phyloP scores from a whole-genome alignment of 1,284 basidiomycete species.

The Cutaneotrichosporon daszewskae region DNA sequence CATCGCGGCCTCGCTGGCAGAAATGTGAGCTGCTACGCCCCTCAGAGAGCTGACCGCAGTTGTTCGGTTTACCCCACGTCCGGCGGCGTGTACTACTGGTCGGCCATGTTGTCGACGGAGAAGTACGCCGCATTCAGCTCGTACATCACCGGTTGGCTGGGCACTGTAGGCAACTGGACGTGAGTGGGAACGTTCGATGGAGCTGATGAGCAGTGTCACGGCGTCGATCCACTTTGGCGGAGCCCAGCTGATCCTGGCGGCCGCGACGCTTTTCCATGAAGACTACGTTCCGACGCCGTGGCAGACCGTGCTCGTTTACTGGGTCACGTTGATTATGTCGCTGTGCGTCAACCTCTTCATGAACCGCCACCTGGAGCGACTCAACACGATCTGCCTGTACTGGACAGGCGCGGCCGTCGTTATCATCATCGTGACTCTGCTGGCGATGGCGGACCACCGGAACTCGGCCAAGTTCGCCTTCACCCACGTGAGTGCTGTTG shows the following conservation, averaged over 20 bases:
- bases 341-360: constrained; percentile 46
- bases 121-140: constrained; percentile 47
- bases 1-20: constrained; percentile 49
- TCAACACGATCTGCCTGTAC: constrained; percentile 48
- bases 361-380: constrained; percentile 40
- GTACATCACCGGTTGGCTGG: constrained; percentile 52
- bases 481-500: constrained; percentile 24
- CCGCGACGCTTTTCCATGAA: constrained; percentile 48
- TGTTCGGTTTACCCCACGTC: constrained; percentile 50
- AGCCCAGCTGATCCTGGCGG: constrained; percentile 50
- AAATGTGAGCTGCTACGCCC: constrained; percentile 37
- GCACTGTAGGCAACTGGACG: constrained; percentile 51
- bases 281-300: constrained; percentile 46
- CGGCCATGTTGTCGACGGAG: constrained; percentile 47
- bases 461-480: constrained; percentile 47
- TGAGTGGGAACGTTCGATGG: constrained; percentile 14
- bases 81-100: constrained; percentile 52
- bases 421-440: constrained; percentile 49
- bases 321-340: constrained; percentile 45
- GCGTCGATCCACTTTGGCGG: constrained; percentile 52
- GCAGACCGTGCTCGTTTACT: constrained; percentile 49
- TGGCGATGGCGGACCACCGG: constrained; percentile 45
- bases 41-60: constrained; percentile 16
- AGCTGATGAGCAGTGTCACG: constrained; percentile 34
- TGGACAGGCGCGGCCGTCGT: constrained; percentile 49